Evolutionary conservation across 1,284 basidiomycete species (phyloP), one percentile per base, ranked within the genome.

Genomic region (Ceratobasidium theobromae): DNA sequence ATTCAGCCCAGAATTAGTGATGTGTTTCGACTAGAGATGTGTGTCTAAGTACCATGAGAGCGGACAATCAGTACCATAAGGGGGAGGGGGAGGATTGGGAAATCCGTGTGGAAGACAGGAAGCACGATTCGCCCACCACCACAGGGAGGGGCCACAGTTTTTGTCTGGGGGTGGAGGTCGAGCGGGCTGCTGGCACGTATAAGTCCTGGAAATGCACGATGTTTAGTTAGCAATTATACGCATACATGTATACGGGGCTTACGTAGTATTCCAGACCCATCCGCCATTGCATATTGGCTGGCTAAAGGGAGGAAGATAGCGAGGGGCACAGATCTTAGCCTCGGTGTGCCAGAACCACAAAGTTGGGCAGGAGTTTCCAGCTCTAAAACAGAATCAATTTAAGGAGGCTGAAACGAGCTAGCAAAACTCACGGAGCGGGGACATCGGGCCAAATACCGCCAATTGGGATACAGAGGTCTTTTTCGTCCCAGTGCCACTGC

Each of bases 41-140:
- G 18, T 4, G 53, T 40, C 3, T 40, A 35, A 55, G 35, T 41
- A 35, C 43, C 46, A 60, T 2, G 2, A 14, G 18, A 21, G 8
- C 4, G 57, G 57, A 33, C 57, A 60, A 11, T 33, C 25, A n/a
- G n/a, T 49, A 4, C 32, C 40, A n/a, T 28, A 18, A 18, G 57
- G 57, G 14, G 57, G 57, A 32, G 40, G 28, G 2, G 57, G 57
- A 5, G 57, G 57, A 8, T 9, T 23, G 3, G 57, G 57, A 23
- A 30, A 16, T 8, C 57, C 57, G 45, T 60, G 57, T n/a, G 43
- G 46, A 46, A 60, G 32, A 33, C 57, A 60, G 57, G 30, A 49
- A 4, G 43, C 33, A 32, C 57, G 57, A 9, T 9, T 5, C 8
- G 14, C 32, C 57, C 57, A 60, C 57, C 57, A 60, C 27, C 43